Conservation (phyloP, 257 asterid species). For the Salvia rosmarinus region DNA sequence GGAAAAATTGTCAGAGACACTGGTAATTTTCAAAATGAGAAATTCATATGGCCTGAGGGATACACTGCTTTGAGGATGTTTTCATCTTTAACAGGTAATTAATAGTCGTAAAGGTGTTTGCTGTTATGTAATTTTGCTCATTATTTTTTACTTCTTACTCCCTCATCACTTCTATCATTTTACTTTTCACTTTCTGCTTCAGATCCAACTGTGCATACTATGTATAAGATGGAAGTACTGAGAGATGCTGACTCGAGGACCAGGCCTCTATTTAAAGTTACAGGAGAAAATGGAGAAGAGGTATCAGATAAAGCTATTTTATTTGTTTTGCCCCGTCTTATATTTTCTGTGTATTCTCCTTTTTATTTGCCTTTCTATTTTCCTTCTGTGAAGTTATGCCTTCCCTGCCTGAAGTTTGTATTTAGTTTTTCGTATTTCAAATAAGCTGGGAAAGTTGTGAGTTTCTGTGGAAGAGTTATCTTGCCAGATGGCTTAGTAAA, state of each 20-base stretch:
- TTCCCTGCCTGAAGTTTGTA: conserved; percentile 17
- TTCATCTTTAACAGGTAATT: conserved; percentile 62
- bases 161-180: conserved; percentile 22
- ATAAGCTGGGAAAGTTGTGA: conserved; percentile 1
- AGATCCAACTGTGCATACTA: conserved; percentile 64
- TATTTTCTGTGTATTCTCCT: conserved; percentile 15
- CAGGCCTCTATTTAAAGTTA: conserved; percentile 79
- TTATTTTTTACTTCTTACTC: conserved; percentile 20
- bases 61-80: conserved; percentile 79
- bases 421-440: conserved; percentile 5
- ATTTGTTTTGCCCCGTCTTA: conserved; percentile 7
- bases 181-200: conserved; percentile 40
- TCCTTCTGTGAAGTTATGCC: conserved; percentile 19
- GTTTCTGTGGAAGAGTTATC: conserved; percentile 10
- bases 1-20: conserved; percentile 81
- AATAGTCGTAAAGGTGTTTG: conserved; percentile 25
- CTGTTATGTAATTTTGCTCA: conserved; percentile 22
- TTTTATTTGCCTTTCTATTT: conserved; percentile 9
- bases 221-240: conserved; percentile 84
- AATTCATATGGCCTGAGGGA: conserved; percentile 85
- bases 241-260: conserved; percentile 69
- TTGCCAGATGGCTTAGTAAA: neutral
- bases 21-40: conserved; percentile 68
- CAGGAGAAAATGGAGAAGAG: conserved; percentile 79
- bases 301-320: conserved; percentile 45